Evolutionary conservation across 345 rosid species (phyloP).

Genomic region (Boechera retrofracta): DNA sequence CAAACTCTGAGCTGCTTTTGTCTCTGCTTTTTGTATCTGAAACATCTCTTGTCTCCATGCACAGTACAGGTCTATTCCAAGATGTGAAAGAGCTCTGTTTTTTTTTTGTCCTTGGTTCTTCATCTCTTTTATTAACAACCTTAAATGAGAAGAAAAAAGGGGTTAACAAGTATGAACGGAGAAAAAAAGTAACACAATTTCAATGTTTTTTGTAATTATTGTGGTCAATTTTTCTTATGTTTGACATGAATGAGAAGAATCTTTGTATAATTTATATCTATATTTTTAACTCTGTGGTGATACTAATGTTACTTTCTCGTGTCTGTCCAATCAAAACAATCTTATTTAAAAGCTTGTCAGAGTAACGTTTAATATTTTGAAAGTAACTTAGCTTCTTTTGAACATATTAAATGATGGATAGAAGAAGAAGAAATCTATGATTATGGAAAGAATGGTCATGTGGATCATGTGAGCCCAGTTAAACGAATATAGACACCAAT

Average conservation of each 20-base stretch:
- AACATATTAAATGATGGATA: conserved; percentile 21
- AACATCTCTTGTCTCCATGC: conserved; percentile 26
- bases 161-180: conserved; percentile 35
- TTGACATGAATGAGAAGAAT: conserved; percentile 20
- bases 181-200: conserved; percentile 8
- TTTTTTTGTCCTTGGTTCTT: conserved; percentile 30
- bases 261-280: neutral
- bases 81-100: conserved; percentile 37
- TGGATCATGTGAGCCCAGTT: conserved; percentile 38
- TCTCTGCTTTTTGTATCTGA: conserved; percentile 21
- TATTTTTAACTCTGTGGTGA: neutral
- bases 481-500: conserved; percentile 22
- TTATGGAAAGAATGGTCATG: conserved; percentile 29
- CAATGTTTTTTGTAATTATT: neutral
- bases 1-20: conserved; percentile 32
- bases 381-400: conserved; percentile 9
- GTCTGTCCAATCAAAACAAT: conserved; percentile 14
- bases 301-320: neutral
- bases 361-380: conserved; percentile 20
- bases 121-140: conserved; percentile 11
- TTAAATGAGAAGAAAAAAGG: neutral
- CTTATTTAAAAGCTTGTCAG: conserved; percentile 23
- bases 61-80: conserved; percentile 31
- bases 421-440: conserved; percentile 13
- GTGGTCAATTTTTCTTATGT: neutral